These are phyloP conservation scores for Penicillium cataractarum DNA, from an alignment of 495 filamentous ascomycete genomes.

Conservation along the genomic window DNA sequence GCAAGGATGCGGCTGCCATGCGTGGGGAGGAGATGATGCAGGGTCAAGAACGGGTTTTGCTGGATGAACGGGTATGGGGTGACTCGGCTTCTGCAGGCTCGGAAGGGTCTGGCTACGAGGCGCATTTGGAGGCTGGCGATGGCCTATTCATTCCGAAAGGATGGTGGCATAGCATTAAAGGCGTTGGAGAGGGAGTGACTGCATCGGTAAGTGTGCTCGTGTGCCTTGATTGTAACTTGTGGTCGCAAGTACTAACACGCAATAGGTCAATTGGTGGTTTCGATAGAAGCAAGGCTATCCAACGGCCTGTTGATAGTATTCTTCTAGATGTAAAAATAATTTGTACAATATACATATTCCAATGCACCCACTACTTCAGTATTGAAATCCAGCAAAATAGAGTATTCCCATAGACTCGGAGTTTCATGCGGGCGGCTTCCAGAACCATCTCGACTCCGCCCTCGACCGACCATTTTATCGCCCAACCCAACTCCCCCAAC, in stretches of 20 bases:
- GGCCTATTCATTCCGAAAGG: constrained; percentile 84
- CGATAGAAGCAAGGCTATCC: constrained; percentile 44
- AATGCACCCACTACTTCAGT: too few species aligned
- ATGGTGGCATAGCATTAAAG: constrained; percentile 96
- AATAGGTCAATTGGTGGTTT: constrained; percentile 92
- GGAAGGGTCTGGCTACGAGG: constrained; percentile 51
- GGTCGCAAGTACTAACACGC: constrained; percentile 37
- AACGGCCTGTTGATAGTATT: not conserved
- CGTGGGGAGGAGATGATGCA: constrained; percentile 94
- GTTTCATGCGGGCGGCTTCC: constrained; percentile 26
- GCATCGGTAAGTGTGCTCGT: constrained; percentile 59
- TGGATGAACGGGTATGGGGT: constrained; percentile 75
- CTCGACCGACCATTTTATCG: constrained; percentile 15
- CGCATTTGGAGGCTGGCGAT: constrained; percentile 65
- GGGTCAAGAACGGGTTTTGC: constrained; percentile 63
- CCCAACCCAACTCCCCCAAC: constrained; percentile 8
- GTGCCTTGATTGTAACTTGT: not conserved
- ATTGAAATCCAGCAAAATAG: too few species aligned
- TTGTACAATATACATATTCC: too few species aligned
- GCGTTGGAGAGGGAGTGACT: constrained; percentile 64
- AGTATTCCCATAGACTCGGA: not conserved
- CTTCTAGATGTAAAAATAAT: not conserved
- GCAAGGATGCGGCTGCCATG: constrained; percentile 55
- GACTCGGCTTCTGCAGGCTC: constrained; percentile 15
- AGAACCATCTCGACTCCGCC: constrained; percentile 32